These are phyloP conservation scores for Debaryomyces psychrophilus DNA, from an alignment of 1,139 yeast genomes.

Conservation along the genomic window DNA sequence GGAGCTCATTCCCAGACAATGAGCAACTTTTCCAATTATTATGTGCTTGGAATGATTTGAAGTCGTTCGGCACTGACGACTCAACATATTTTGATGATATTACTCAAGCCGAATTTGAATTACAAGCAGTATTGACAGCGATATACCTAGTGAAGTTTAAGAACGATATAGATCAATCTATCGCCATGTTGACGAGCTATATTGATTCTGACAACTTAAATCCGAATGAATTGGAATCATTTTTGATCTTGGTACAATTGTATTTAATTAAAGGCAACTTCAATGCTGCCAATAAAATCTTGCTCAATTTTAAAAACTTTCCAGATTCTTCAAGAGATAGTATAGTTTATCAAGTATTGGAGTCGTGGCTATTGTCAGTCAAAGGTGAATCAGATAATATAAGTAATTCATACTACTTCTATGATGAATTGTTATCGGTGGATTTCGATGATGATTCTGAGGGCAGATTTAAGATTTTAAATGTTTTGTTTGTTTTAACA, in stretches of 20 bases:
- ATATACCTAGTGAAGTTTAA: conserved; percentile 44
- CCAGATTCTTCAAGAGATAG: conserved; percentile 59
- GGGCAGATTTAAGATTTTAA: conserved; percentile 42
- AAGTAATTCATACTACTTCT: conserved; percentile 68
- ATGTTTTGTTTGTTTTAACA: conserved; percentile 44
- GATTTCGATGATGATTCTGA: conserved; percentile 43
- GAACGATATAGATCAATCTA: conserved; percentile 46
- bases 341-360: conserved; percentile 67
- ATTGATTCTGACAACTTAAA: conserved; percentile 24
- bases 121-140: conserved; percentile 48
- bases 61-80: conserved; percentile 44
- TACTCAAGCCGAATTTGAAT: conserved; percentile 35
- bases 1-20: conserved; percentile 38
- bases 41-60: conserved; percentile 48
- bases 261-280: conserved; percentile 44
- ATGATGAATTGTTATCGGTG: conserved; percentile 65
- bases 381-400: conserved; percentile 60
- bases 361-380: conserved; percentile 62
- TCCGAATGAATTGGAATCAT: conserved; percentile 46
- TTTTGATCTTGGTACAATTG: conserved; percentile 47
- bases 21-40: conserved; percentile 44
- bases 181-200: conserved; percentile 32
- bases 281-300: conserved; percentile 39
- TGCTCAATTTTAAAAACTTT: conserved; percentile 43
- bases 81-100: conserved; percentile 45